phyloP scores from a whole-genome alignment of 768 basidiomycete species.

The Trametopsis cervina region DNA sequence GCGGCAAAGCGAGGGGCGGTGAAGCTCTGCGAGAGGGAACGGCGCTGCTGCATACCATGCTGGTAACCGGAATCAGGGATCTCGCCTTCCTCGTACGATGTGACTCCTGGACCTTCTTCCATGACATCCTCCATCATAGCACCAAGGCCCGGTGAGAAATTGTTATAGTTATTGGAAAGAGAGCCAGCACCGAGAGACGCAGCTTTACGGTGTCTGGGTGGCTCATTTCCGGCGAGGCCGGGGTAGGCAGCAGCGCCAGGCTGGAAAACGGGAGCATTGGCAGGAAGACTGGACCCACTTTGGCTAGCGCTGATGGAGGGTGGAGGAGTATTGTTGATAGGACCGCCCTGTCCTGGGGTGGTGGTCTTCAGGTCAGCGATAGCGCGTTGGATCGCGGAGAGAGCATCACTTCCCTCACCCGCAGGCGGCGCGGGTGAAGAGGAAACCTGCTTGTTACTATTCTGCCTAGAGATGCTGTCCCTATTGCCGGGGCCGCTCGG shows the following conservation, averaged over 20 bases:
- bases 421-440: slow-evolving; percentile 43
- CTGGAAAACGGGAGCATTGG: slow-evolving; percentile 69
- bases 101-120: slow-evolving; percentile 47
- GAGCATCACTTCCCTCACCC: slow-evolving; percentile 68
- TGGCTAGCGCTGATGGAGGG: slow-evolving; percentile 44
- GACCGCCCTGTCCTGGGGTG: slow-evolving; percentile 47
- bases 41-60: slow-evolving; percentile 55
- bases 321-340: slow-evolving; percentile 29
- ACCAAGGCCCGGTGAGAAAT: slow-evolving; percentile 74
- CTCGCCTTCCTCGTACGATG: slow-evolving; percentile 70
- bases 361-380: slow-evolving; percentile 91
- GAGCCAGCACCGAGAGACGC: slow-evolving; percentile 59
- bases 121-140: slow-evolving; percentile 73
- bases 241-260: slow-evolving; percentile 57
- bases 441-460: slow-evolving; percentile 38
- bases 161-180: slow-evolving; percentile 55
- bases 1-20: slow-evolving; percentile 86
- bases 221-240: slow-evolving; percentile 29
- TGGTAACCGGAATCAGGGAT: slow-evolving; percentile 52
- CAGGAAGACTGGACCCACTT: slow-evolving; percentile 43
- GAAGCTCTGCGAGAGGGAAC: slow-evolving; percentile 78
- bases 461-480: slow-evolving; percentile 17
- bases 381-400: slow-evolving; percentile 86
- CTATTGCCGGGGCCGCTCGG: slow-evolving; percentile 36
- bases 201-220: slow-evolving; percentile 75